phyloP scores from a whole-genome alignment of 129 eudicot genomes.

The Tagetes erecta region DNA sequence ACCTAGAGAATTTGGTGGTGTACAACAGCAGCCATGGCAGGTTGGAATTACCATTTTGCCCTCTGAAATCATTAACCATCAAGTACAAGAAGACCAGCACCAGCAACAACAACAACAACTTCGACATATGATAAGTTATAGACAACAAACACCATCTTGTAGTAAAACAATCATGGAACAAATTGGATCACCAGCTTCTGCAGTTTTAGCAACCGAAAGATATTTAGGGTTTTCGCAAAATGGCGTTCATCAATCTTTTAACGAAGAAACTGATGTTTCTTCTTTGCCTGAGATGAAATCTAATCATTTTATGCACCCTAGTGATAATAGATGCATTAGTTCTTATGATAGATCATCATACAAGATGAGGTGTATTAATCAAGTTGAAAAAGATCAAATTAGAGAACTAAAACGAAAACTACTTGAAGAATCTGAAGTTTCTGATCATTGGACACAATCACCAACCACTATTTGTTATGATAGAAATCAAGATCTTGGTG shows the following conservation, averaged over 20 bases:
- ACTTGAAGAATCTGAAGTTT: constrained; percentile 54
- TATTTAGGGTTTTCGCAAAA: constrained; percentile 52
- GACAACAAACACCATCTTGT: constrained; percentile 44
- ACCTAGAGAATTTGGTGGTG: constrained; percentile 34
- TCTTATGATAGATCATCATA: constrained; percentile 44
- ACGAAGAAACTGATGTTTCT: constrained; percentile 32
- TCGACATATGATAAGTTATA: constrained; percentile 30
- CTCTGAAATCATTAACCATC: constrained; percentile 14
- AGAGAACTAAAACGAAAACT: constrained; percentile 58
- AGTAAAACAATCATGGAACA: constrained; percentile 47
- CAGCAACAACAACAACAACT: constrained; percentile 25
- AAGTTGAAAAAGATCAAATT: constrained; percentile 50
- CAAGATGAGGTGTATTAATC: constrained; percentile 38
- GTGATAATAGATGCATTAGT: constrained; percentile 30
- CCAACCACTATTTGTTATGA: constrained; percentile 35
- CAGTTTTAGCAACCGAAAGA: constrained; percentile 61
- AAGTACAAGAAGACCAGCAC: constrained; percentile 22
- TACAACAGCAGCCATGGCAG: constrained; percentile 41
- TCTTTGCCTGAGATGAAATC: constrained; percentile 34
- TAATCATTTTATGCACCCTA: constrained; percentile 27
- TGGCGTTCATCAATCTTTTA: constrained; percentile 35
- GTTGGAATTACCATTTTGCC: constrained; percentile 47
- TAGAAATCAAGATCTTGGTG: constrained; percentile 48
- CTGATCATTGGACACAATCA: constrained; percentile 43
- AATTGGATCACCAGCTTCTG: constrained; percentile 63